Conservation (phyloP, 2,329 filamentous ascomycete genomes). For the Hymenoscyphus fructigenus region DNA sequence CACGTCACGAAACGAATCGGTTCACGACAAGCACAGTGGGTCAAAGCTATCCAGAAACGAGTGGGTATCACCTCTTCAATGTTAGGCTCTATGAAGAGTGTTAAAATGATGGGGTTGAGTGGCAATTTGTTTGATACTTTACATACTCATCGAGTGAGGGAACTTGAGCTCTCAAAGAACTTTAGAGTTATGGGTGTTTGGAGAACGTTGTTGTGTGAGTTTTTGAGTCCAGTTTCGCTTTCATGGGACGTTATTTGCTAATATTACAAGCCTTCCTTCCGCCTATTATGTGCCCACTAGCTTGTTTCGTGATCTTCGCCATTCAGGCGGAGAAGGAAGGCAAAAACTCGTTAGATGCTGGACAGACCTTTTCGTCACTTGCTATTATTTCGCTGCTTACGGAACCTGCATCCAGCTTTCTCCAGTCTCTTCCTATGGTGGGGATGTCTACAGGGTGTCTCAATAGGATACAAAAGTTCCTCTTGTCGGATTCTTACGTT, state of each 20-base stretch:
- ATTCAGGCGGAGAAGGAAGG: constrained; percentile 21
- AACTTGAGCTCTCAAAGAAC: not conserved
- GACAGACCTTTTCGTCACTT: constrained; percentile 41
- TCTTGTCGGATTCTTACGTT: not conserved
- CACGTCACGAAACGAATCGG: constrained; percentile 17
- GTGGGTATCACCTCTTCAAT: constrained; percentile 27
- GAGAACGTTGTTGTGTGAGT: not conserved
- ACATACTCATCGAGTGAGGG: not conserved
- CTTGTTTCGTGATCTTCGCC: constrained; percentile 27
- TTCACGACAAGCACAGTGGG: constrained; percentile 36
- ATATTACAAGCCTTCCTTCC: too few species aligned
- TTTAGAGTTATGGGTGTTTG: constrained; percentile 37
- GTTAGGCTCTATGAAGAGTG: constrained; percentile 32
- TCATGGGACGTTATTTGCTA: too few species aligned
- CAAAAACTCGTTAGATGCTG: constrained; percentile 9
- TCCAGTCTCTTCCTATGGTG: constrained; percentile 40
- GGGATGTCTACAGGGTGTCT: constrained; percentile 40
- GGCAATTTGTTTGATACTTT: not conserved
- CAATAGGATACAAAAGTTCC: constrained; percentile 39
- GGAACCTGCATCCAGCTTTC: constrained; percentile 40
- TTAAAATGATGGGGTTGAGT: constrained; percentile 33
- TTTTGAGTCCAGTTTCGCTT: too few species aligned
- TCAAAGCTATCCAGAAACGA: constrained; percentile 24
- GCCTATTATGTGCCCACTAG: not conserved
- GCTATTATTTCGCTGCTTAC: constrained; percentile 41